Conservation (phyloP, 75 land plant genomes). For the Larix kaempferi region DNA sequence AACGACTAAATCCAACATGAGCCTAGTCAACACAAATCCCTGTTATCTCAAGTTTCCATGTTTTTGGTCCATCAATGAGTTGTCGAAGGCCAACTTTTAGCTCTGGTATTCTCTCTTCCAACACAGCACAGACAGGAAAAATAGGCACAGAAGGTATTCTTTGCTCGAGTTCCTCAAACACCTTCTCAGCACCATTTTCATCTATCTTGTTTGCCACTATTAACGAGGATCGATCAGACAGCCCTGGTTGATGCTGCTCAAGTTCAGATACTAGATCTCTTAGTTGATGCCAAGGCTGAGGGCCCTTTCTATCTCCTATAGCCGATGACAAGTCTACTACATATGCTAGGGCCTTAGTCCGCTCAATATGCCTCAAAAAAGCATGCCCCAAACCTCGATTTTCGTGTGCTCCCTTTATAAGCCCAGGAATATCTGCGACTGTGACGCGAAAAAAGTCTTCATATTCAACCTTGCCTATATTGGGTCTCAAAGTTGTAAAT, state of each 20-base stretch:
- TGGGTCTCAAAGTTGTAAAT: slow-evolving; percentile 91
- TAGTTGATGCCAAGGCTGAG: slow-evolving; percentile 85
- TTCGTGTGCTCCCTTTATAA: slow-evolving; percentile 89
- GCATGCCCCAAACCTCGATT: slow-evolving; percentile 95
- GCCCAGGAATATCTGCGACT: slow-evolving; percentile 95
- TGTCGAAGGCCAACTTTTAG: slow-evolving; percentile 63
- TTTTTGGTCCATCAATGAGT: slow-evolving; percentile 49
- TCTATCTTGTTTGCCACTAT: slow-evolving; percentile 90
- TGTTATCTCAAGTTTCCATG: slow-evolving; percentile 5
- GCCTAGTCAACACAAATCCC: slow-evolving; percentile 5
- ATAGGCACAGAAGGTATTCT: slow-evolving; percentile 66
- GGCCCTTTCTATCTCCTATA: slow-evolving; percentile 63
- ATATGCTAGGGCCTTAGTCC: slow-evolving; percentile 88
- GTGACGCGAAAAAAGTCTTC: slow-evolving; percentile 64
- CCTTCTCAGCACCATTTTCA: slow-evolving; percentile 61
- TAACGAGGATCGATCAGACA: slow-evolving; percentile 68
- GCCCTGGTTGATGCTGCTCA: slow-evolving; percentile 68
- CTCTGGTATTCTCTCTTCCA: slow-evolving; percentile 79
- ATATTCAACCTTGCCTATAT: slow-evolving; percentile 78
- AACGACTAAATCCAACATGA: background rate
- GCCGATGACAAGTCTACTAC: slow-evolving; percentile 88
- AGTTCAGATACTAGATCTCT: slow-evolving; percentile 72
- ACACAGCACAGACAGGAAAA: slow-evolving; percentile 83
- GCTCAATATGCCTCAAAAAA: slow-evolving; percentile 90
- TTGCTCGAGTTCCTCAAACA: slow-evolving; percentile 35